These are phyloP conservation scores for Herpetospermum pedunculosum DNA, from an alignment of 306 rosid species.

Conservation along the genomic window DNA sequence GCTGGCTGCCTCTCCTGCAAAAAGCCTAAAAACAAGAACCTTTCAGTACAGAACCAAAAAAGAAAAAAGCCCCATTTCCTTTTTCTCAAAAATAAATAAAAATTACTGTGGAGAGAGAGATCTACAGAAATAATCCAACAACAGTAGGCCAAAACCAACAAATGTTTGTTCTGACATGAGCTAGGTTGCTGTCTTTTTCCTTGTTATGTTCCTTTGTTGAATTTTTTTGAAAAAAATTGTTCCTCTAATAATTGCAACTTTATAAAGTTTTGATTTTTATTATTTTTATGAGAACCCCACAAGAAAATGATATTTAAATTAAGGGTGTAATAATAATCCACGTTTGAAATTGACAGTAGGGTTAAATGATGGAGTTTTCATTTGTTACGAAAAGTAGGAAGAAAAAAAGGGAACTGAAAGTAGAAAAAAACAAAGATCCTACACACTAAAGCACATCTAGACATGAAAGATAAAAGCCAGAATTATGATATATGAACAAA, in stretches of 20 bases:
- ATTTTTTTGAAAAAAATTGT: background rate
- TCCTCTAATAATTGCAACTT: constrained; percentile 6
- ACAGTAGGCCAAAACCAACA: background rate
- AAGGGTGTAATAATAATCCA: background rate
- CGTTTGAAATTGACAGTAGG: background rate
- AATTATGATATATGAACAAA: background rate
- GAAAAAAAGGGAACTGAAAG: background rate
- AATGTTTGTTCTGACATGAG: background rate
- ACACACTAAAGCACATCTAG: background rate
- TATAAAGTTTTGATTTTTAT: background rate
- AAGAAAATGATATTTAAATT: background rate
- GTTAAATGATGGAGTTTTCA: background rate
- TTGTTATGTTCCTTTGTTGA: background rate
- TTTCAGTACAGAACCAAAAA: background rate
- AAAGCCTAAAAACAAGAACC: background rate
- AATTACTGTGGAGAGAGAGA: background rate
- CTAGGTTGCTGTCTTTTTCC: background rate
- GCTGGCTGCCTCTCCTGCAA: constrained; percentile 2
- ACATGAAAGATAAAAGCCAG: background rate
- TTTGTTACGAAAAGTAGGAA: background rate
- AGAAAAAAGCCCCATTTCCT: background rate
- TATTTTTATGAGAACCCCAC: background rate
- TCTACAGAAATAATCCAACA: background rate
- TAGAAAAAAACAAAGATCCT: background rate
- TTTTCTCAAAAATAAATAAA: background rate